A percentile compares a stretch with the other conserved stretches of the same genome.
Conservation (phyloP, 495 filamentous ascomycete genomes). For the Aspergillus cavernicola region DNA sequence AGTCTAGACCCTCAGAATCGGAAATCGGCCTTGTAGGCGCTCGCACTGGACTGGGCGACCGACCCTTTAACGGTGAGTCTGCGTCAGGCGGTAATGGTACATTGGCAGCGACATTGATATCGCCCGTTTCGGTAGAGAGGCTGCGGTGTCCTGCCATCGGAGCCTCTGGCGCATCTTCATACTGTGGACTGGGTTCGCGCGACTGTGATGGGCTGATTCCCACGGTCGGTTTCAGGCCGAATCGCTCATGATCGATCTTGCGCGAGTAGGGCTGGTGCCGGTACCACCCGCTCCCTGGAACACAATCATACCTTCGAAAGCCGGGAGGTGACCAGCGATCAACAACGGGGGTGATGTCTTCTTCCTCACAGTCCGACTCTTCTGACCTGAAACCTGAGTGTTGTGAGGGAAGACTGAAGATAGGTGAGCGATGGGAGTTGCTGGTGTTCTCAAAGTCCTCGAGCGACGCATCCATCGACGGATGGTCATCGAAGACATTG, state of each 20-base stretch:
- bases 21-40: slow-evolving; percentile 15
- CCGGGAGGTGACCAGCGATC: slow-evolving; percentile 61
- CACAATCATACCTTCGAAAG: slow-evolving; percentile 46
- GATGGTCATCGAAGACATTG: slow-evolving; percentile 60
- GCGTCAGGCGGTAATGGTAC: slow-evolving; percentile 52
- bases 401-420: slow-evolving; percentile 63
- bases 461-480: slow-evolving; percentile 67
- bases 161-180: slow-evolving; percentile 50
- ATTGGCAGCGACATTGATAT: slow-evolving; percentile 55
- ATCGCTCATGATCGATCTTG: slow-evolving; percentile 29
- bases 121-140: slow-evolving; percentile 38
- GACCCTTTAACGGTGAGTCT: slow-evolving; percentile 49
- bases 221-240: slow-evolving; percentile 40
- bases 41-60: slow-evolving; percentile 49
- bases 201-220: slow-evolving; percentile 48
- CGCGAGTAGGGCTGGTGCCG: slow-evolving; percentile 49
- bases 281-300: slow-evolving; percentile 57
- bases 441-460: slow-evolving; percentile 68
- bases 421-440: slow-evolving; percentile 47
- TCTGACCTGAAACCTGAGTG: slow-evolving; percentile 75
- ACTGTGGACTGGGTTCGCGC: slow-evolving; percentile 51
- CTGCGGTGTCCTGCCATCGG: slow-evolving; percentile 22
- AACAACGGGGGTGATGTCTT: slow-evolving; percentile 28
- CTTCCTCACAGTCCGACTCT: slow-evolving; percentile 48
- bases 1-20: slow-evolving; percentile 27